Evolutionary conservation across 2,329 filamentous ascomycete species (phyloP).

Genomic region (Alternaria brassicicola): DNA sequence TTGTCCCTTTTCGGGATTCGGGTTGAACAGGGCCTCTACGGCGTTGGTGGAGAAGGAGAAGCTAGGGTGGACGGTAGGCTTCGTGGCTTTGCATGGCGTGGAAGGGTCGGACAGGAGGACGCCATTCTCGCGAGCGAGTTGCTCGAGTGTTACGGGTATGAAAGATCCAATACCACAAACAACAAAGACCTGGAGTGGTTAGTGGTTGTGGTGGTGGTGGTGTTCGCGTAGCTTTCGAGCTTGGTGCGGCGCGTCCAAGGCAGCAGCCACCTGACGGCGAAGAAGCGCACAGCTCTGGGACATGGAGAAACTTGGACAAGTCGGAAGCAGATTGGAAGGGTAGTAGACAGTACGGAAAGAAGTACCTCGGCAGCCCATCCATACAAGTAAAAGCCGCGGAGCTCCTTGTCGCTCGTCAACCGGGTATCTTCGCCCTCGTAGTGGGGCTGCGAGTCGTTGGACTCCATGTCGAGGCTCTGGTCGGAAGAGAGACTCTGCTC

Average conservation of each 20-base stretch:
- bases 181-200: slow-evolving; percentile 70
- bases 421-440: slow-evolving; percentile 87
- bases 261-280: neutral
- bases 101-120: slow-evolving; percentile 79
- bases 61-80: slow-evolving; percentile 53
- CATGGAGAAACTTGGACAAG: neutral
- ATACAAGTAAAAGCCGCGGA: slow-evolving; percentile 94
- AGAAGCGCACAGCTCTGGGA: neutral
- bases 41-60: slow-evolving; percentile 25
- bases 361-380: slow-evolving; percentile 83
- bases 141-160: slow-evolving; percentile 93
- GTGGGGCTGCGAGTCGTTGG: slow-evolving; percentile 51
- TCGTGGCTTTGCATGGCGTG: slow-evolving; percentile 73
- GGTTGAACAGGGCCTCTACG: slow-evolving; percentile 22
- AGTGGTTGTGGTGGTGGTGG: slow-evolving; percentile 14
- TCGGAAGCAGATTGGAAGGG: neutral
- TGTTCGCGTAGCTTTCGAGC: neutral
- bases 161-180: slow-evolving; percentile 87
- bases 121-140: slow-evolving; percentile 89
- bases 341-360: neutral
- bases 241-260: neutral
- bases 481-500: slow-evolving; percentile 49
- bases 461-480: slow-evolving; percentile 42
- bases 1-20: slow-evolving; percentile 56
- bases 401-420: slow-evolving; percentile 85